Evolutionary conservation across 306 rosid species (phyloP), one percentile per base, ranked within the genome.

Genomic region (Erythrophleum fordii): DNA sequence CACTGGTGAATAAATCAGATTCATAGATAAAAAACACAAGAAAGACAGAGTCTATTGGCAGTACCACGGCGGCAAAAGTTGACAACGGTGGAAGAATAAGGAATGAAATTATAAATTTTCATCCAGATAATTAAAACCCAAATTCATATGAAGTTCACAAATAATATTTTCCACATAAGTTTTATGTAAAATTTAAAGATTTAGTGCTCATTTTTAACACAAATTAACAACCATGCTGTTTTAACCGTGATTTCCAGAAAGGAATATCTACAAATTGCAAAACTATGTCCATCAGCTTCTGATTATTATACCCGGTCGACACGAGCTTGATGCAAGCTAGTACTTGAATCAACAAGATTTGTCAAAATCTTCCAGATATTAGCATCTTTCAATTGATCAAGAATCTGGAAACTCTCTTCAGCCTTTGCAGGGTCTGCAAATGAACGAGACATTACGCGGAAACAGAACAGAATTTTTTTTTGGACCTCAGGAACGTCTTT

Each of bases 391-490:
- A 95, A 84, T 76, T 93, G 97, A 90, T 93, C 97, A 84, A 95
- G 94, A 84, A 88, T 85, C 91, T 87, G 97, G 84, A 90, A 95
- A 80, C 82, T 90, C 88, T 95, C 97, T 77, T 95, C 99, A 35
- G 97, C 97, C 87, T 90, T 93, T 81, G 72, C 69, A 51, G 98
- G 91, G 68, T 95, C 98, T 69, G 92, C 89, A 89, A 93, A 95
- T 28, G 97, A 95, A 25, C 99, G 98, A 68, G 99, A 88, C 97
- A 95, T 93, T 44, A 89, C 72, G 55, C 98, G 94, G 72, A 95
- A 91, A 86, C 97, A 83, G 80, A 87, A 93, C 20, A 81, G 14
- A 26, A 93, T 84, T 86, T 93, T 95, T 69, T 95, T 95, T 76
- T 93, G 98, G 78, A 88, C 85, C 87, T 95, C 99, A 23, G 96